Evolutionary conservation across 306 rosid genomes (phyloP).

Genomic region (Arachis stenosperma): DNA sequence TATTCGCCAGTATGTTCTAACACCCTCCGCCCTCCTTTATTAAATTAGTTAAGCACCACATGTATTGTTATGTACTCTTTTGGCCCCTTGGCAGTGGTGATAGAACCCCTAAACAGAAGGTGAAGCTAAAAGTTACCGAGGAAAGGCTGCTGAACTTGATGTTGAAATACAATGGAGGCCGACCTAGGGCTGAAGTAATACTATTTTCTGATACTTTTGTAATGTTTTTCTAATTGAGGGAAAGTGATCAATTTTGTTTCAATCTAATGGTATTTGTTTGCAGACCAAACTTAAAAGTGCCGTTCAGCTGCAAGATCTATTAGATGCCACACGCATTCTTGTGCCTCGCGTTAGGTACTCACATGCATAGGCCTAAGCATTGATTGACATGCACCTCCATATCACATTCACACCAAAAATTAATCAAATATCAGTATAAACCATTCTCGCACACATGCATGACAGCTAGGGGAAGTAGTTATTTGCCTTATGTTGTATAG

Average conservation of each 20-base stretch:
- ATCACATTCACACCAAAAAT: constrained; percentile 7
- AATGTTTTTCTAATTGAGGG: constrained; percentile 18
- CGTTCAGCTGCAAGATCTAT: constrained; percentile 90
- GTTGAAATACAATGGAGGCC: constrained; percentile 95
- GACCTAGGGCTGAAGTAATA: constrained; percentile 90
- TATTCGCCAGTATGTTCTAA: constrained; percentile 81
- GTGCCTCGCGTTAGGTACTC: constrained; percentile 89
- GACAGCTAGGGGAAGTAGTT: neutral
- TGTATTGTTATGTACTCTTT: constrained; percentile 43
- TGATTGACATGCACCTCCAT: constrained; percentile 13
- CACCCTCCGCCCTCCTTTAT: constrained; percentile 27
- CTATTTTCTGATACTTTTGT: constrained; percentile 21
- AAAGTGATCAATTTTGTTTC: constrained; percentile 29
- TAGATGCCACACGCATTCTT: constrained; percentile 96
- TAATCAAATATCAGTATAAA: constrained; percentile 4
- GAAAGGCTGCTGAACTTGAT: constrained; percentile 87
- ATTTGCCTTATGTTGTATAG: neutral
- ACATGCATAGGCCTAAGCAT: constrained; percentile 27
- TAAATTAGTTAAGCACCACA: constrained; percentile 26
- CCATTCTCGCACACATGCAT: neutral
- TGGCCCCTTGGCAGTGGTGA: constrained; percentile 69
- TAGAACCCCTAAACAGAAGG: constrained; percentile 99
- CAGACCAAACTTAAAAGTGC: constrained; percentile 97
- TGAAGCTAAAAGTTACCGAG: constrained; percentile 94
- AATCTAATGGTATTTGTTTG: constrained; percentile 38